phyloP scores from a whole-genome alignment of 73 alveolate species.

The Tetrahymena elliotti region DNA sequence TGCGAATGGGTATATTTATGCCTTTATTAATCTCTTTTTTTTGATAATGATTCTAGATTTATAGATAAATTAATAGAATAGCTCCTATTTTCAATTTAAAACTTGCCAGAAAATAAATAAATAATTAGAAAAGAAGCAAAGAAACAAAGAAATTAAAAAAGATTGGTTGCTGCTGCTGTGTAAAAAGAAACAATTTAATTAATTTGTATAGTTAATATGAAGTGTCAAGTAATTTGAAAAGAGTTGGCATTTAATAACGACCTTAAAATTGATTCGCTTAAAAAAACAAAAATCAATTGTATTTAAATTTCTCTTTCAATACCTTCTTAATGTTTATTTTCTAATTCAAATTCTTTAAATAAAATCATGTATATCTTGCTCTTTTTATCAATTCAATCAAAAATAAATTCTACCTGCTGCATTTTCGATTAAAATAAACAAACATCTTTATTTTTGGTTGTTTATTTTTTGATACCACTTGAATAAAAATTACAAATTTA shows the following conservation, averaged over 20 bases:
- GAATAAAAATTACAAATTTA: neutral
- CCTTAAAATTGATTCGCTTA: neutral
- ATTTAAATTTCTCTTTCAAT: neutral
- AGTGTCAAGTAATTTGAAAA: neutral
- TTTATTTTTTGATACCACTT: neutral
- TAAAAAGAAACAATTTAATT: neutral
- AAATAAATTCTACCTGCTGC: neutral
- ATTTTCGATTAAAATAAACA: neutral
- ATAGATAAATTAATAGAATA: too few relatives aligned
- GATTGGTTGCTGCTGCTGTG: neutral
- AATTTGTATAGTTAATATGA: neutral
- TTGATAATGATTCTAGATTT: too few relatives aligned
- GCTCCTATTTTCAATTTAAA: neutral
- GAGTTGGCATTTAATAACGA: neutral
- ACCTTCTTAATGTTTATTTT: neutral
- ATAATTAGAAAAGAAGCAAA: neutral
- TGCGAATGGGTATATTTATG: neutral
- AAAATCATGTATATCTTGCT: neutral
- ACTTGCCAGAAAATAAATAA: neutral
- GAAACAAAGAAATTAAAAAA: neutral
- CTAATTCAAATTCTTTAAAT: neutral
- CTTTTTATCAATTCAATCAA: neutral
- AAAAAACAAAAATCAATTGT: neutral
- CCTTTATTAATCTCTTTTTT: neutral
- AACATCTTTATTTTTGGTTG: neutral